These are phyloP conservation scores for Hypomontagnella monticulosa DNA, from an alignment of 495 filamentous ascomycete genomes.

Conservation along the genomic window DNA sequence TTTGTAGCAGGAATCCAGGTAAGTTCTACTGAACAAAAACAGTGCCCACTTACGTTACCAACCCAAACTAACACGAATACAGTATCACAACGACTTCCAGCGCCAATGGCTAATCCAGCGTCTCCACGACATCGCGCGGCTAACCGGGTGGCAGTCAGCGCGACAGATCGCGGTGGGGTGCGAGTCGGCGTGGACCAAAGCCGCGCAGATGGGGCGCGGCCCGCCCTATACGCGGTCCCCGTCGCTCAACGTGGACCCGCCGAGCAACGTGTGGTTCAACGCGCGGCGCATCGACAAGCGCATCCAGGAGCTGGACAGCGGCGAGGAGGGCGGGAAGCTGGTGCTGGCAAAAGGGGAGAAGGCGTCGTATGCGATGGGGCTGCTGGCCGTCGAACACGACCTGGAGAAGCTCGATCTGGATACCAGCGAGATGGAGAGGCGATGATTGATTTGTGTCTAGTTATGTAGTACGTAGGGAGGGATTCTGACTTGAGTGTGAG, in stretches of 20 bases:
- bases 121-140: slow-evolving; percentile 75
- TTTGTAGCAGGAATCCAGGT: slow-evolving; percentile 85
- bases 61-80: slow-evolving; percentile 28
- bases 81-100: slow-evolving; percentile 77
- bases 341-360: slow-evolving; percentile 60
- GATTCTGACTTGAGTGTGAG: background rate
- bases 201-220: slow-evolving; percentile 74
- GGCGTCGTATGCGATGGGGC: slow-evolving; percentile 62
- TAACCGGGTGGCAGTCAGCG: slow-evolving; percentile 89
- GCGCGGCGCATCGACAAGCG: slow-evolving; percentile 54
- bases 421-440: slow-evolving; percentile 24
- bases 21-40: slow-evolving; percentile 20
- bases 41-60: background rate
- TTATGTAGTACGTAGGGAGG: background rate
- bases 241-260: slow-evolving; percentile 41
- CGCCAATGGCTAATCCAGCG: slow-evolving; percentile 78
- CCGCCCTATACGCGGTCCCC: slow-evolving; percentile 73
- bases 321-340: slow-evolving; percentile 44
- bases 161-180: slow-evolving; percentile 82
- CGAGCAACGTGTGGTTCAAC: slow-evolving; percentile 52
- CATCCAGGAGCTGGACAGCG: slow-evolving; percentile 50
- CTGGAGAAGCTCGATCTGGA: slow-evolving; percentile 59
- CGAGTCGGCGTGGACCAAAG: slow-evolving; percentile 81
- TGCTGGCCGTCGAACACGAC: slow-evolving; percentile 62
- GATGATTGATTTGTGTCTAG: background rate